Evolutionary conservation across 208 protist genomes (phyloP).

Genomic region (Trypanosoma boissoni): DNA sequence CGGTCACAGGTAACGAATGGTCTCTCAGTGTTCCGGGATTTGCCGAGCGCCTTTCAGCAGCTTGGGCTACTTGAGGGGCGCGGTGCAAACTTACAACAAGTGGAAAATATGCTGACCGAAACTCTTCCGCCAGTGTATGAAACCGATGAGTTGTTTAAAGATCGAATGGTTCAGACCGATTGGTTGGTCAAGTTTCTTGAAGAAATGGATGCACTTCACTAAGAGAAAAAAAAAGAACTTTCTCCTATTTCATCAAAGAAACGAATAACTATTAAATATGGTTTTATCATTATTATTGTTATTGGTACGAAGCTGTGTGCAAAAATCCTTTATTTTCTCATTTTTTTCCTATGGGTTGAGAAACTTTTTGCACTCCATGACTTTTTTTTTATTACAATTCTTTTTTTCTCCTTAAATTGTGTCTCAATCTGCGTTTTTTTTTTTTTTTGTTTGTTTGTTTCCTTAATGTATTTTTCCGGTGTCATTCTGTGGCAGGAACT

Average conservation of each 20-base stretch:
- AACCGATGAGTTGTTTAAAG: conserved; percentile 24
- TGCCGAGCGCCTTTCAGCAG: conserved; percentile 6
- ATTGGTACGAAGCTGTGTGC: not conserved
- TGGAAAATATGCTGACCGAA: conserved; percentile 19
- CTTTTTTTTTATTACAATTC: conserved; percentile 10
- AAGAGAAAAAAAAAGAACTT: conserved; percentile 9
- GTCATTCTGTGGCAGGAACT: not conserved
- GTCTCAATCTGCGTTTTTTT: not conserved
- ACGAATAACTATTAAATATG: conserved; percentile 2
- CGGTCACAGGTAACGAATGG: conserved; percentile 11
- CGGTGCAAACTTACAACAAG: conserved; percentile 3
- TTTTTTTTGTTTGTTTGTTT: conserved; percentile 3
- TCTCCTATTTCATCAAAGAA: too few relatives aligned
- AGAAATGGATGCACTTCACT: conserved; percentile 15
- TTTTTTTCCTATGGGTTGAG: not conserved
- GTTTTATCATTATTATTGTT: not conserved
- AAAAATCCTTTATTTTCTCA: not conserved
- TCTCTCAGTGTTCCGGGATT: conserved; percentile 5
- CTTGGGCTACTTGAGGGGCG: not conserved
- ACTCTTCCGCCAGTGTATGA: conserved; percentile 27
- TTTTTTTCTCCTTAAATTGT: conserved; percentile 9
- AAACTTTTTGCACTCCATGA: not conserved
- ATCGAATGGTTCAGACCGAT: conserved; percentile 12
- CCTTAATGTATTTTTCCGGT: not conserved
- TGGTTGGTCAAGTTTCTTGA: conserved; percentile 26